Conservation (phyloP, 441 rosid genomes). For the Erodium trifolium region DNA sequence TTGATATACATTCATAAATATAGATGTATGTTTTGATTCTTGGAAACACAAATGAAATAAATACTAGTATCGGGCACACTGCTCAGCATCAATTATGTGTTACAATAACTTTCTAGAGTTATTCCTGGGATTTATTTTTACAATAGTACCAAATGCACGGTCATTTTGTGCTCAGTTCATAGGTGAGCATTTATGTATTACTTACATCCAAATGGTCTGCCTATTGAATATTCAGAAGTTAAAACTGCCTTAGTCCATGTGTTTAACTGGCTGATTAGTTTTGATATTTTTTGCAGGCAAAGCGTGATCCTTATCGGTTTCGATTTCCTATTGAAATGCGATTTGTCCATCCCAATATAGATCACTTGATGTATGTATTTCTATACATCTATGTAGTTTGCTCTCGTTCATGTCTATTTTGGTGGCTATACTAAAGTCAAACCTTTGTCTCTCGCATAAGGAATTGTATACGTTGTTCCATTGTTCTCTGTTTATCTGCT, state of each 20-base stretch:
- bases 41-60: not conserved
- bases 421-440: not conserved
- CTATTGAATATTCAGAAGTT: not conserved
- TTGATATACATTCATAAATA: not conserved
- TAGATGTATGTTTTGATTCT: not conserved
- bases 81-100: not conserved
- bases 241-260: not conserved
- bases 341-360: conserved; percentile 81
- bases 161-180: not conserved
- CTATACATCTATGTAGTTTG: conserved; percentile 7
- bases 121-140: not conserved
- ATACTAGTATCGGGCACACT: not conserved
- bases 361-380: conserved; percentile 74
- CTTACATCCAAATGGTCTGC: not conserved
- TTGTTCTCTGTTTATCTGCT: conserved; percentile 14
- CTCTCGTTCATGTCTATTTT: conserved; percentile 12
- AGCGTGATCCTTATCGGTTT: conserved; percentile 85
- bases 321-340: conserved; percentile 95
- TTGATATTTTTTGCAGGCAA: conserved; percentile 50
- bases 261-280: conserved; percentile 7
- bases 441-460: conserved; percentile 13
- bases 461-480: conserved; percentile 13
- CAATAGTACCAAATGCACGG: not conserved
- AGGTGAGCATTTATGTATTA: not conserved
- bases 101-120: not conserved